Base-by-base conservation (phyloP, 495 filamentous ascomycete genomes). In the Penicillium daleae region DNA sequence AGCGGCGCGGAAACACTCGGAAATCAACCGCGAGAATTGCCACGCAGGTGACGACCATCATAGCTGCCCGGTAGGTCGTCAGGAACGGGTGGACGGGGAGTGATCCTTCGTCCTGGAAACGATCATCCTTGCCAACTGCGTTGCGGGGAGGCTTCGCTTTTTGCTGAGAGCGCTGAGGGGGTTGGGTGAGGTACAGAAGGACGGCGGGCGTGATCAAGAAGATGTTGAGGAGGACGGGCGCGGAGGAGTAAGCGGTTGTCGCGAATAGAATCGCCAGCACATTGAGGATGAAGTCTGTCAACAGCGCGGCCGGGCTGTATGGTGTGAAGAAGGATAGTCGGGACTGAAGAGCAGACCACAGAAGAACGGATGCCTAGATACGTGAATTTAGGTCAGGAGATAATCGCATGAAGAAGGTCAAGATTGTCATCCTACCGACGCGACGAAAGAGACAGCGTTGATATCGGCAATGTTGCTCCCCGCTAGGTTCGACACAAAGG, bases 1-100 rank as follows among this genome's bases (percentile, higher is more conserved):
- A 97, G 6, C 95, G 89, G 2, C 95, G 87, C 2, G 95, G 95
- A 64, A 99, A 99, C 54, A 96, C 78, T 21, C 81, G 85, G 70
- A 99, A 99, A 76, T 99, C 95, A 22, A 99, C 95, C 10, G 96
- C 95, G n/a, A 99, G 84, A 64, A 99, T 98, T 52, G 92, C 91
- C 27, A 93, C 74, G 68, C 92, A 96, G 22, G 96, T 99, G 33
- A 92, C 80, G n/a, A 97, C 82, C 81, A 99, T 86, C 93, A 99
- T 97, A 31, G 85, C 83, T 1, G 90, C 92, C 37, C 95, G 87
- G 67, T 98, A 98, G 22, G 86, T 90, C 0, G 95, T 97, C 61
- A 99, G 75, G 76, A 97, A 98, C 1, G 93, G 90, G 73, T 94
- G 94, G 42, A 88, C 86, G 0, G 96, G 92, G 13, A 97, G 76